Evolutionary conservation across 352 stramenopile genomes (phyloP), one percentile per base, ranked within the genome.

Genomic region (Globisporangium ultimum): DNA sequence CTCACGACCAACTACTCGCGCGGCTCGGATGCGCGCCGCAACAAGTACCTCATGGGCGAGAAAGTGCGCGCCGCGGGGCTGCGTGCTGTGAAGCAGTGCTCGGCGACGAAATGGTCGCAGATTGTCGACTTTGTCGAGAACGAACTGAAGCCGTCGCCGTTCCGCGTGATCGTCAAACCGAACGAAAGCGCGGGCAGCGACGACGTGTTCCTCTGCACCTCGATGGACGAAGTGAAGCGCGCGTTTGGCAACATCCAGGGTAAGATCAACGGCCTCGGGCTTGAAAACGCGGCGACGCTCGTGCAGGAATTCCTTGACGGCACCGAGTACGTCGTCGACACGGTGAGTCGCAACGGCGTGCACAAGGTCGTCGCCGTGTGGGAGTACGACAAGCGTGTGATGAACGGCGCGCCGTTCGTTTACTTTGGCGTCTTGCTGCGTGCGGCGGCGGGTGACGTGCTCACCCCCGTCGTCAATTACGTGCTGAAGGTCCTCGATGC

Each of bases 291-390:
- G 38, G 76, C 84, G 22, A 96, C 96, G 10, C 71, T 98, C n/a
- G 87, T 97, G 24, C 93, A 98, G 67, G 94, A 98, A 71, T 98
- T 93, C 67, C 71, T 98, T 15, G 76, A 84, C 8, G 97, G 97
- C 32, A 91, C 76, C 18, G 97, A 99, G 72, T 99, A 98, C 73
- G 96, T 98, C 4, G 80, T 99, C n/a, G 97, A 99, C 67, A 96
- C 93, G 9, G 96, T 99, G 10, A 96, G 78, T 60, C 86, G 88
- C 56, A 83, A 97, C 66, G 97, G 97, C 0, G 69, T 93, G 45
- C 88, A 97, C 60, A 98, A 98, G 61, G 85, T 98, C 38, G 90
- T 97, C 34, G 96, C 96, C 5, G 72, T 99, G 8, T 99, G 96
- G 97, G 87, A 96, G 68, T 99, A 99, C 68, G 96, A 99, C 74